Percentiles rank a stretch among this genome's conserved stretches.
Conservation (phyloP, 2,329 filamentous ascomycete species). For the Aspergillus sp. region DNA sequence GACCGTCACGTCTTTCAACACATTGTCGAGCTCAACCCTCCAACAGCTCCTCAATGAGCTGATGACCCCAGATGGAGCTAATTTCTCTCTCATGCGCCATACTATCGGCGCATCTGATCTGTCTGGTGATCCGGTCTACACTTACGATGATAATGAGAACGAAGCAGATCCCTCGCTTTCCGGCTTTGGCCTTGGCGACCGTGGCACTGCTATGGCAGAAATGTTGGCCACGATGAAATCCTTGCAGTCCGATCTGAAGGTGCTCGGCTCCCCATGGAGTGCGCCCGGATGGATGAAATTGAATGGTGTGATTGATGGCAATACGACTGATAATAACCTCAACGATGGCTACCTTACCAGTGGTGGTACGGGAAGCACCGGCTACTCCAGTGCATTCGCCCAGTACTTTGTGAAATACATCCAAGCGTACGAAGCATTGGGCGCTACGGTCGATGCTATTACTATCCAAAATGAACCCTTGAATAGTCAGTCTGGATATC, state of each 20-base stretch:
- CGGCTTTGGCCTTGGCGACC: constrained; percentile 34
- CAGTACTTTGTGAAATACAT: constrained; percentile 43
- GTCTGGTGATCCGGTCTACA: constrained; percentile 36
- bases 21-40: constrained; percentile 29
- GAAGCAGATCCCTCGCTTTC: constrained; percentile 34
- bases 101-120: constrained; percentile 43
- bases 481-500: constrained; percentile 41
- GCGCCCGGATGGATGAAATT: constrained; percentile 46
- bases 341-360: constrained; percentile 29
- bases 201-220: constrained; percentile 41
- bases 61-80: constrained; percentile 37
- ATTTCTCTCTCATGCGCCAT: constrained; percentile 43
- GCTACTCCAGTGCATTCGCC: constrained; percentile 35
- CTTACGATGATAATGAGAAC: constrained; percentile 42
- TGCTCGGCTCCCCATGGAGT: constrained; percentile 42
- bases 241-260: constrained; percentile 35
- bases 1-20: constrained; percentile 38
- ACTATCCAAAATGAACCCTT: constrained; percentile 44
- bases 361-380: constrained; percentile 29
- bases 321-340: constrained; percentile 36
- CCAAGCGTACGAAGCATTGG: constrained; percentile 35
- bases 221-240: constrained; percentile 41
- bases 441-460: constrained; percentile 39
- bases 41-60: constrained; percentile 36
- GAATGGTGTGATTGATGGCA: constrained; percentile 34